These are phyloP conservation scores for Hibiscus syriacus DNA, from an alignment of 345 rosid species.

Conservation along the genomic window DNA sequence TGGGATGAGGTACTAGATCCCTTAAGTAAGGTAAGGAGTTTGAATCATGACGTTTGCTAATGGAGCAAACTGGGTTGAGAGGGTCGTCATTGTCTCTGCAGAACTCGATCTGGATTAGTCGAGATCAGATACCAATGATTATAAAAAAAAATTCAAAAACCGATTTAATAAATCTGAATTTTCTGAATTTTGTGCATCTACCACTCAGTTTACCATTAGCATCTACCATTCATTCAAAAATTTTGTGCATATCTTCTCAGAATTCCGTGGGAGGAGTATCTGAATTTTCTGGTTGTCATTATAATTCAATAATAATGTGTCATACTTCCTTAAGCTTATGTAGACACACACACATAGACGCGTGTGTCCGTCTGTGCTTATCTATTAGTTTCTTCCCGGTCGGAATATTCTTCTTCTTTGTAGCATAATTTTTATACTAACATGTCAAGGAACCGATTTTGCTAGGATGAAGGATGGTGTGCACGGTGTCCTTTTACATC, in stretches of 20 bases:
- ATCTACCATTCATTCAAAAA: constrained; percentile 2
- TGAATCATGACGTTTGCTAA: too few relatives aligned
- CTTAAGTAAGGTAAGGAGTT: too few relatives aligned
- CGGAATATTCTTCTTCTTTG: neutral
- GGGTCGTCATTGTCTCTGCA: too few relatives aligned
- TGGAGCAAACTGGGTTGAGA: too few relatives aligned
- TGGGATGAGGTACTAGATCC: too few relatives aligned
- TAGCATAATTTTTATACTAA: constrained; percentile 12
- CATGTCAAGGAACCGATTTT: constrained; percentile 12
- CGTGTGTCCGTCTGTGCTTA: neutral
- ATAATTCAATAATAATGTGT: constrained; percentile 45
- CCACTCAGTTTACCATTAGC: neutral
- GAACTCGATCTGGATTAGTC: too few relatives aligned
- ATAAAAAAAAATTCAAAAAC: too few relatives aligned
- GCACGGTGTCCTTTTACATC: constrained; percentile 62
- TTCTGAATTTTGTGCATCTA: too few relatives aligned
- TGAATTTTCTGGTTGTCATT: constrained; percentile 74
- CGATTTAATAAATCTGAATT: too few relatives aligned
- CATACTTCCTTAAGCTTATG: neutral
- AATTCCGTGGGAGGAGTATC: constrained; percentile 92
- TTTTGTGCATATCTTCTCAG: constrained; percentile 28
- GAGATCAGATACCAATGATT: too few relatives aligned
- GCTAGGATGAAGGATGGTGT: constrained; percentile 68
- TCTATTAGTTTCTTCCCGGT: neutral
- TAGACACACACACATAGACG: neutral